These are phyloP conservation scores for Phialemonium atrogriseum DNA, from an alignment of 2,329 filamentous ascomycete genomes.

Conservation along the genomic window DNA sequence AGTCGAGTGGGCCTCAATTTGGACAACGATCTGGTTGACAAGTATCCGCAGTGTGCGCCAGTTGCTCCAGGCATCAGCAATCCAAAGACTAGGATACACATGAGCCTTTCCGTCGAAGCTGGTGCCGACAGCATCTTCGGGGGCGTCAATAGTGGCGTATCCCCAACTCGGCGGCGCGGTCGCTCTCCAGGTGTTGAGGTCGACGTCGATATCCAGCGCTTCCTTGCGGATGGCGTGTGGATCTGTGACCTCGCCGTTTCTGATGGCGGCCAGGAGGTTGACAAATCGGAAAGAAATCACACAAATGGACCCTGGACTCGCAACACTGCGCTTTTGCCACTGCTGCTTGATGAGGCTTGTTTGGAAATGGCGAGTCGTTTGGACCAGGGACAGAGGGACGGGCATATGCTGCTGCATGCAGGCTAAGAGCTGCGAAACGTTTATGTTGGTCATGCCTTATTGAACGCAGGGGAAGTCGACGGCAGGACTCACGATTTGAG, in stretches of 20 bases:
- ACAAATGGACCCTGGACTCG: constrained; percentile 4
- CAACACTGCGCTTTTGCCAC: neutral
- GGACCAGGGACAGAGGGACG: constrained; percentile 6
- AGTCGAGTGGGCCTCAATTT: neutral
- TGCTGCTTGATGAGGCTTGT: neutral
- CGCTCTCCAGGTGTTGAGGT: constrained; percentile 4
- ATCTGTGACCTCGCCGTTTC: constrained; percentile 9
- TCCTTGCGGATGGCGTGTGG: constrained; percentile 4
- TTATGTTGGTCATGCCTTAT: neutral
- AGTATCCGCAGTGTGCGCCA: constrained; percentile 12
- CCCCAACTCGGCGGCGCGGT: neutral
- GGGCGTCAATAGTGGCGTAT: constrained; percentile 4
- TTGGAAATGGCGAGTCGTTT: constrained; percentile 4
- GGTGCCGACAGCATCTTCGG: neutral
- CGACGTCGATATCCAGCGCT: constrained; percentile 6
- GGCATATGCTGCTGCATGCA: constrained; percentile 12
- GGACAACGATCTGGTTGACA: constrained; percentile 9
- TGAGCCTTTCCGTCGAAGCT: constrained; percentile 10
- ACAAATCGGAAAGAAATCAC: constrained; percentile 11
- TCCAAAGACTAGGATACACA: constrained; percentile 9
- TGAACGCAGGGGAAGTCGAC: neutral
- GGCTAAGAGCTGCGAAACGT: constrained; percentile 7
- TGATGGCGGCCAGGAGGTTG: constrained; percentile 13
- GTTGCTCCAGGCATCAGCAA: constrained; percentile 14
- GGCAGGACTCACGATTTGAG: constrained; percentile 15